Percentiles rank a stretch among this genome's conserved stretches.
Evolutionary conservation across 1,284 basidiomycete genomes (phyloP).

Genomic region (Waitea zeae): DNA sequence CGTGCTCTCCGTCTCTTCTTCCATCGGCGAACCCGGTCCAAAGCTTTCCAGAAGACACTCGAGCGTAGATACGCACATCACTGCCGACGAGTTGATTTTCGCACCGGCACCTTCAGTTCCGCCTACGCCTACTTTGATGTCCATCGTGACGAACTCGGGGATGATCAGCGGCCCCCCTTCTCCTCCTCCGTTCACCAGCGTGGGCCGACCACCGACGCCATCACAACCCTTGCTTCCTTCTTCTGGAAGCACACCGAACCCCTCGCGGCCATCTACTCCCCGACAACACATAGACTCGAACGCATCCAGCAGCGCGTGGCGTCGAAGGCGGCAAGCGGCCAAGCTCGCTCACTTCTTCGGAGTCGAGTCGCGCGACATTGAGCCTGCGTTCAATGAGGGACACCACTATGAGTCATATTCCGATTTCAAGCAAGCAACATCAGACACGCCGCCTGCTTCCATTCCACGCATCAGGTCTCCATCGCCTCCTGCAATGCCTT

Average conservation of each 20-base stretch:
- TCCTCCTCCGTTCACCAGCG: conserved; percentile 2
- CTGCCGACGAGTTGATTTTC: neutral
- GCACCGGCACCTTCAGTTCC: too few species aligned
- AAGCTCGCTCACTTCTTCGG: conserved; percentile 44
- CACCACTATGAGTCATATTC: too few species aligned
- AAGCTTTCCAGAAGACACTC: neutral
- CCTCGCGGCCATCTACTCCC: conserved; percentile 1
- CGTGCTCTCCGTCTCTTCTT: conserved; percentile 1
- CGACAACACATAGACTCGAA: neutral
- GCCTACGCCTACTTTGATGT: too few species aligned
- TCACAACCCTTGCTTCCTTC: neutral
- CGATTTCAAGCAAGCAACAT: neutral
- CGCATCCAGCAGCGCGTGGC: conserved; percentile 9
- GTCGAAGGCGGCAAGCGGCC: conserved; percentile 27
- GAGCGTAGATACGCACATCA: conserved; percentile 1
- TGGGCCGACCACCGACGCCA: conserved; percentile 2
- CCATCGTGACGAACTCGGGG: too few species aligned
- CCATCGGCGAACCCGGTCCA: neutral
- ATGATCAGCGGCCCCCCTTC: neutral
- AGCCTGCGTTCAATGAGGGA: too few species aligned
- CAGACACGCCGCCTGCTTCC: neutral
- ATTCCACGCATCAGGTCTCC: too few species aligned
- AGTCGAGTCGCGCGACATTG: conserved; percentile 30
- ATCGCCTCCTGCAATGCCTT: neutral
- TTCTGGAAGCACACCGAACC: neutral